Base-by-base conservation (phyloP, 768 basidiomycete species). In the Collybiopsis confluens region DNA sequence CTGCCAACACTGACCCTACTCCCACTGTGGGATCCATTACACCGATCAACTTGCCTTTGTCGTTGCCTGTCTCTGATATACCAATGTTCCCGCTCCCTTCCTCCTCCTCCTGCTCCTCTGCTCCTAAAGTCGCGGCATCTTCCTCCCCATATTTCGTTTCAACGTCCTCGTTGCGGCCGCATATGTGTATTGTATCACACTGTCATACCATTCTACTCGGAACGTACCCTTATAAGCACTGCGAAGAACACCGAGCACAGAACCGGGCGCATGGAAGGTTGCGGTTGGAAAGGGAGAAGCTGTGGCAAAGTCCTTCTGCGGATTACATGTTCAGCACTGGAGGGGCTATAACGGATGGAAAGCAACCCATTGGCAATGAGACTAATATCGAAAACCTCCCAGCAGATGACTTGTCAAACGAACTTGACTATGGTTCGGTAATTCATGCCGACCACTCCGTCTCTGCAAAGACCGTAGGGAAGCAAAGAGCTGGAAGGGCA, bases 111-210 rank as follows among this genome's bases (percentile, higher is more conserved):
- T n/a, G n/a, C n/a, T n/a, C n/a, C n/a, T n/a, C n/a, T n/a, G n/a
- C n/a, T n/a, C n/a, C n/a, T n/a, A n/a, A 49, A 30, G 53, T 54
- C 21, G 41, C 40, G 37, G 45, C 41, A n/a, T 47, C 47, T 3
- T 51, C 52, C 35, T 53, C 43, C 44, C 20, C 59, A 18, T 52
- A 59, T 4, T 64, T 59, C 61, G 37, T 64, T n/a, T n/a, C n/a
- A n/a, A n/a, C n/a, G n/a, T n/a, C n/a, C n/a, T n/a, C n/a, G n/a
- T n/a, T n/a, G n/a, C n/a, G 70, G 9, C 70, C 75, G 3, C 76
- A 78, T 13, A 78, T 81, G 74, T 81, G 80, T 58, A 81, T 77
- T 5, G 79, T 82, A 20, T 80, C 78, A 24, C 81, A 81, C 59
- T 82, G 81, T 51, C 78, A 78, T 61, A 72, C 71, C 45, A 66